Evolutionary conservation across 768 basidiomycete genomes (phyloP), one percentile per base, ranked within the genome.

Genomic region (Roridomyces roridus): DNA sequence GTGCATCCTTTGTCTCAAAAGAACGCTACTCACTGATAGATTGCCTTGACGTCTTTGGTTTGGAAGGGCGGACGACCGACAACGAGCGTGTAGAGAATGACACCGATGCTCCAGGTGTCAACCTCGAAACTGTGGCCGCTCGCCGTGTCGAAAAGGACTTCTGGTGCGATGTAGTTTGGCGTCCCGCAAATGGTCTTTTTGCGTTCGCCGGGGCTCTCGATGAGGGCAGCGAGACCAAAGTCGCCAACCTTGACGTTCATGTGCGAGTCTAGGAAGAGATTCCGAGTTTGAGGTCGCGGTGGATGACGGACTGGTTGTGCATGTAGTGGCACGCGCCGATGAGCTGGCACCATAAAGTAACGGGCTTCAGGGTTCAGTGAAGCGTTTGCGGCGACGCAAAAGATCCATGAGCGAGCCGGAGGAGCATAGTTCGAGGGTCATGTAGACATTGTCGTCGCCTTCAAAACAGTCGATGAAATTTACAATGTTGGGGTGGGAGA

Each of bases 171-270:
- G 70, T 99, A 98, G 70, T 99, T 98, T 2, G 96, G 97, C 0
- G 96, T 99, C 1, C 96, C 96, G 63, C 97, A 98, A 43, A 98
- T 97, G 0, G 96, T 99, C 85, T 98, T 98, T 83, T 98, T 97
- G 68, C 96, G 78, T 72, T 98, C 96, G 0, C 96, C 96, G 11
- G 92, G 92, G 68, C 86, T 96, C 77, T 98, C 96, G 44, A 98
- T 96, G 44, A 99, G 83, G 2, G 96, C 97, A 0, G 97, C 96
- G 20, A 99, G 80, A 10, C 96, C 96, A 74, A 99, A 97, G 75
- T 99, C 96, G 20, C 94, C 96, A 18, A 98, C 94, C 69, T 97
- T 94, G 70, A 98, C 81, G 69, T 97, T 94, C 95, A 98, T 96
- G 66, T 91, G 84, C 44, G 74, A 72, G 69, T 97, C 95, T 34